Base-by-base conservation (phyloP, 768 basidiomycete species). In the Naganishia vishniacii region DNA sequence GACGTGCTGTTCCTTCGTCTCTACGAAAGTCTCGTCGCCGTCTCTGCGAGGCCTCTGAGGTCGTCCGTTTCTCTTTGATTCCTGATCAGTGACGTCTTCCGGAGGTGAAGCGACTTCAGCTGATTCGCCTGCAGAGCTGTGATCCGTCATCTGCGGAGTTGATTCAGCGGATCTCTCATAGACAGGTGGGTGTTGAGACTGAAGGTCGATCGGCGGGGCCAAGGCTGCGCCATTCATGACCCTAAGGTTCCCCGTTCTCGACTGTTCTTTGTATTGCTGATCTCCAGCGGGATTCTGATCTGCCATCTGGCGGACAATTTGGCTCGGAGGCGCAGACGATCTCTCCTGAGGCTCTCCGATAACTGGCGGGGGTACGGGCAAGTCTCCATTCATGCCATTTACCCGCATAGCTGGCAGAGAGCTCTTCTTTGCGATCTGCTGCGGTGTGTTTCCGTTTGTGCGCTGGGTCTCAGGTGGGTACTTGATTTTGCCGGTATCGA, bases 401-500 rank as follows among this genome's bases (percentile, higher is more conserved):
- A 56, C 23, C 23, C 53, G 53, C 32, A 66, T 61, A n/a, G 60
- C 65, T 2, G 65, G 65, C 59, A 61, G 60, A 0, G 66, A 60
- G 8, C 56, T 29, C 46, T 60, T 60, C 26, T 58, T 40, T 23
- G 49, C 29, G 15, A 62, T 44, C 37, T 51, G 53, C n/a, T 40
- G 34, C 11, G 53, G 23, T 11, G 23, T 25, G 31, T 58, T 56
- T 45, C 61, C 65, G 26, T 81, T 79, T 16, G 77, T 71, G 62
- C 80, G 79, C 65, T 75, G 83, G 20, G 83, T 81, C 67, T 89
- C 87, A 8, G 77, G 64, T 3, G 91, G 91, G 74, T 95, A 94
- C 79, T 92, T 91, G 81, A 94, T 94, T 73, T 94, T 88, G 93
- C 93, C 91, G 8, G 94, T 97, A 77, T 99, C 95, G 65, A 99